phyloP scores from a whole-genome alignment of 257 asterid species.

The Fraxinus anomala region DNA sequence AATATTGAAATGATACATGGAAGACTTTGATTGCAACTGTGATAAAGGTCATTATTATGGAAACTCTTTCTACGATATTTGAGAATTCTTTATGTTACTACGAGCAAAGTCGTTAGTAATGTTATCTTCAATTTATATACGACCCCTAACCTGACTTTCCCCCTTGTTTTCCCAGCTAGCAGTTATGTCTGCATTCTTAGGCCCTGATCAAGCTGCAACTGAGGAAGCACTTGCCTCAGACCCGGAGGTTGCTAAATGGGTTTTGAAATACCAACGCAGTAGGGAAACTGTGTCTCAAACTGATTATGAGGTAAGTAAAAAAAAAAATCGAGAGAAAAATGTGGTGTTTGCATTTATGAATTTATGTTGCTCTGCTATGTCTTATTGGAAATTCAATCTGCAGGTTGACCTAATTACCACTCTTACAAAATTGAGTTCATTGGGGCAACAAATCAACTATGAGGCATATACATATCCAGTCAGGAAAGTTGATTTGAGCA shows the following conservation, averaged over 20 bases:
- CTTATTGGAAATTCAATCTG: slow-evolving; percentile 5
- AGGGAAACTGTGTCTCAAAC: slow-evolving; percentile 94
- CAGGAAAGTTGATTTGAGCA: slow-evolving; percentile 55
- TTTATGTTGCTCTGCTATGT: neutral
- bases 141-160: neutral
- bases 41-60: neutral
- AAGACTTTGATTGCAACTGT: too few relatives aligned
- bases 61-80: neutral
- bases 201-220: slow-evolving; percentile 86
- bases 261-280: slow-evolving; percentile 93
- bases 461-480: slow-evolving; percentile 86
- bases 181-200: slow-evolving; percentile 91
- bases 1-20: too few relatives aligned
- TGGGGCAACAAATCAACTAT: slow-evolving; percentile 84
- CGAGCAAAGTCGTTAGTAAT: neutral
- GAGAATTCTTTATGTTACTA: neutral
- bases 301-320: slow-evolving; percentile 68
- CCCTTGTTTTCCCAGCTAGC: slow-evolving; percentile 58
- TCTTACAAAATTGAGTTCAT: slow-evolving; percentile 70
- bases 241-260: slow-evolving; percentile 85
- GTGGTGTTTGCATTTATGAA: neutral
- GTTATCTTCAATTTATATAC: neutral
- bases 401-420: slow-evolving; percentile 96
- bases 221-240: slow-evolving; percentile 75
- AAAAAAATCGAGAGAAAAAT: neutral